Percentiles rank a stretch among this genome's conserved stretches.
Conservation (phyloP, 176 grass and related monocot genomes). For the Triticum urartu region DNA sequence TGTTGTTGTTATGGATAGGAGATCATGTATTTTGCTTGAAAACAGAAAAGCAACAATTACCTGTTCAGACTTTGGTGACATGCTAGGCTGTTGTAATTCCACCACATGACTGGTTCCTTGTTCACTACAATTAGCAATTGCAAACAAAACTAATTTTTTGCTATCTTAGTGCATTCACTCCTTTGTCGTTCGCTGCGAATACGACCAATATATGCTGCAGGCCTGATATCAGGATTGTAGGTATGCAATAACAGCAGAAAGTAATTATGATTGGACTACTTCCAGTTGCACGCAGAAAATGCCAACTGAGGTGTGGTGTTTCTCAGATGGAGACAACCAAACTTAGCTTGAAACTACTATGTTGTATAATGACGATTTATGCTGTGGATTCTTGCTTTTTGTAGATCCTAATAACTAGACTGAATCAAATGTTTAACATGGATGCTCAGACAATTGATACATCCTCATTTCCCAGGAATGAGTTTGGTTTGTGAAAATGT, state of each 20-base stretch:
- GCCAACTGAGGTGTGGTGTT: not conserved
- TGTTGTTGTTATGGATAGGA: not conserved
- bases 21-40: not conserved
- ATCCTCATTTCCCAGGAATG: not conserved
- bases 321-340: not conserved
- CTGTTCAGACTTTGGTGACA: not conserved
- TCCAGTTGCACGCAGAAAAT: not conserved
- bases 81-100: not conserved
- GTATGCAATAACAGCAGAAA: not conserved
- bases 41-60: not conserved
- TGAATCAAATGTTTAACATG: not conserved
- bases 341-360: not conserved
- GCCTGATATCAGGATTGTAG: not conserved
- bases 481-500: not conserved
- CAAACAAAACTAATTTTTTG: not conserved
- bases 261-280: not conserved
- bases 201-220: not conserved
- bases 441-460: not conserved
- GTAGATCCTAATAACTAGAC: not conserved
- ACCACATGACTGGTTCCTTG: not conserved
- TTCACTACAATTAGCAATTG: not conserved
- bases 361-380: not conserved
- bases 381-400: not conserved
- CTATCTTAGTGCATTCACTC: not conserved
- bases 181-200: not conserved